A percentile compares a stretch with the other conserved stretches of the same genome.
phyloP scores from a whole-genome alignment of 148 eudicot genomes.

The Chenopodium formosanum region DNA sequence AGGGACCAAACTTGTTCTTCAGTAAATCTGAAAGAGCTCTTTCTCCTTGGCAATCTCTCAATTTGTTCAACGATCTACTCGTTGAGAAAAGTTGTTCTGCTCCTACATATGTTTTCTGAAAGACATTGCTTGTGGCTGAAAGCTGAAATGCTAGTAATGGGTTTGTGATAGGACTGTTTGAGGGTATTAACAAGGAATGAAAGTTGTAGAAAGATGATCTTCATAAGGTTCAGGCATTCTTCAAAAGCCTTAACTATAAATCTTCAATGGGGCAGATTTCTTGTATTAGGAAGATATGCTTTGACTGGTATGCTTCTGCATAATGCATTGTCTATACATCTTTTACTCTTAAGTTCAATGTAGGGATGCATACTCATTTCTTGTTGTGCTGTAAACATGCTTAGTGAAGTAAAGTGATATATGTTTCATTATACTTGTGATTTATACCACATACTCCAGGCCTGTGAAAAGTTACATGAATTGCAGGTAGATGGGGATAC shows the following conservation, averaged over 20 bases:
- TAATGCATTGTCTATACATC: neutral
- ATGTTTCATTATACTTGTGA: neutral
- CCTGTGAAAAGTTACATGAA: slow-evolving; percentile 10
- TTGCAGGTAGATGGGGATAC: slow-evolving; percentile 98
- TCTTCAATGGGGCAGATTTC: neutral
- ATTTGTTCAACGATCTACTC: neutral
- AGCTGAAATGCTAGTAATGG: neutral
- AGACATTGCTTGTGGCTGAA: neutral
- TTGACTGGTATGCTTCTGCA: neutral
- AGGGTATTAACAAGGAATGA: neutral
- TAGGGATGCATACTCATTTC: neutral
- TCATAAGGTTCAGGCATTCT: neutral
- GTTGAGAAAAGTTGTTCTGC: neutral
- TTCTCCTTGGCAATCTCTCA: neutral
- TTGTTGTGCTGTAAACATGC: slow-evolving; percentile 1
- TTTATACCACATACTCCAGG: neutral
- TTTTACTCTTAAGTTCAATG: neutral
- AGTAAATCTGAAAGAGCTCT: neutral
- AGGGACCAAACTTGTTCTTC: neutral
- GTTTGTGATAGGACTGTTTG: neutral
- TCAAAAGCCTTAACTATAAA: neutral
- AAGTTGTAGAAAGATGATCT: neutral
- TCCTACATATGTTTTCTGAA: neutral
- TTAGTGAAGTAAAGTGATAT: slow-evolving; percentile 8
- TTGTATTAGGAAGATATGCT: neutral